phyloP scores from a whole-genome alignment of 1,284 basidiomycete species.

The Cystobasidium pallidum region DNA sequence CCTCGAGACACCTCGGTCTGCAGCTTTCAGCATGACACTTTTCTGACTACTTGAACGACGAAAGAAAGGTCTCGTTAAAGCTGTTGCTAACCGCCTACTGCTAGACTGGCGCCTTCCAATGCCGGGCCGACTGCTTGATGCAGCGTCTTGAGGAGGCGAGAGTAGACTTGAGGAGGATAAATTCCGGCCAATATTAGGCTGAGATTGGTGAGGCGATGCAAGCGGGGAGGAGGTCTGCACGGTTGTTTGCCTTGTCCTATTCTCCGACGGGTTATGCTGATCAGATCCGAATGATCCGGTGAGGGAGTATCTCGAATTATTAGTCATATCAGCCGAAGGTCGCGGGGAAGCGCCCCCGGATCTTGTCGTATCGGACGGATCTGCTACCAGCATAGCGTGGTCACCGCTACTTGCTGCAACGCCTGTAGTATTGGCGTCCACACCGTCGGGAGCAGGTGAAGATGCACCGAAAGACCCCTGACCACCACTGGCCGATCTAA shows the following conservation, averaged over 20 bases:
- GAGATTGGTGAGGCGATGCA: conserved; percentile 7
- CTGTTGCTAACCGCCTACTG: conserved; percentile 20
- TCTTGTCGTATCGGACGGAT: background rate
- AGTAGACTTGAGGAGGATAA: conserved; percentile 7
- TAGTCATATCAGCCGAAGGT: conserved; percentile 6
- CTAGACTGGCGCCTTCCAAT: conserved; percentile 33
- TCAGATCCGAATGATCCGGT: conserved; percentile 10
- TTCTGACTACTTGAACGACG: conserved; percentile 32
- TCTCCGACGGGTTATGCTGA: background rate
- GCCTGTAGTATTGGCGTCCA: background rate
- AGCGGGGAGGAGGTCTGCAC: conserved; percentile 1
- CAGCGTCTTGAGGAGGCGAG: conserved; percentile 5
- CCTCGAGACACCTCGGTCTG: background rate
- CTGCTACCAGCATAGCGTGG: background rate
- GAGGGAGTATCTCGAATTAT: conserved; percentile 15
- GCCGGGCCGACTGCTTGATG: conserved; percentile 9
- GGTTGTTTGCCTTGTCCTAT: background rate
- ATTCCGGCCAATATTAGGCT: conserved; percentile 1
- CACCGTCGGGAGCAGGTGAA: background rate
- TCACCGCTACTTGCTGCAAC: background rate
- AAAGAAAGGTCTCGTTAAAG: conserved; percentile 33
- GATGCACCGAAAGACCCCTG: background rate
- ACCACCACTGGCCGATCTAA: conserved; percentile 3
- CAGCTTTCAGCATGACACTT: background rate
- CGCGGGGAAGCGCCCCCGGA: background rate